A percentile compares a stretch with the other conserved stretches of the same genome.
Evolutionary conservation across 495 filamentous ascomycete species (phyloP).

Genomic region (Amniculicola lignicola): DNA sequence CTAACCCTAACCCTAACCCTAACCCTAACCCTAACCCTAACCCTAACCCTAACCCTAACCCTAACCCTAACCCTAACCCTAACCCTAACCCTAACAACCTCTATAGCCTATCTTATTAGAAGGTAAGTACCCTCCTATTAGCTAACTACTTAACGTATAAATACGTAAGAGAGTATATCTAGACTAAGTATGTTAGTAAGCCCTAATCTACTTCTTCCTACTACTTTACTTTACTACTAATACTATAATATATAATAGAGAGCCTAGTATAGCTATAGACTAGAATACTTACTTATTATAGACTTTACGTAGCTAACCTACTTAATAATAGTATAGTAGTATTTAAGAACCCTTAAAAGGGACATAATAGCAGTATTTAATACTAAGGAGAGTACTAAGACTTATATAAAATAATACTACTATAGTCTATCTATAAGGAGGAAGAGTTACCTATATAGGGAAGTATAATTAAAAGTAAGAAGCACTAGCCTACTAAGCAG

Average conservation of each 20-base stretch:
- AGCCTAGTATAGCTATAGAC: background rate
- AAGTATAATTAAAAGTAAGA: background rate
- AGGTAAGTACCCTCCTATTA: too few species aligned
- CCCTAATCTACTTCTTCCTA: too few species aligned
- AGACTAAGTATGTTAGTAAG: too few species aligned
- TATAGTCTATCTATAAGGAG: background rate
- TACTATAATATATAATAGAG: background rate
- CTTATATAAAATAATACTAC: background rate
- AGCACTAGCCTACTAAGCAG: background rate
- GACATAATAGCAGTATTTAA: background rate
- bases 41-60: too few species aligned
- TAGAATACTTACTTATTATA: background rate
- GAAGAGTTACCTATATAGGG: background rate
- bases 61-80: too few species aligned
- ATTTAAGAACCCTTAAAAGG: background rate
- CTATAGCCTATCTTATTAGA: too few species aligned
- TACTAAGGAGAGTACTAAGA: background rate
- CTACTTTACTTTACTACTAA: background rate
- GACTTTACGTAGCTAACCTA: background rate
- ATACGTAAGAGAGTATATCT: too few species aligned
- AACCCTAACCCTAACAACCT: too few species aligned
- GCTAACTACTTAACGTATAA: too few species aligned
- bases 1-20: too few species aligned
- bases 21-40: too few species aligned
- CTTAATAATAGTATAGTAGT: background rate